A percentile compares a stretch with the other conserved stretches of the same genome.
Evolutionary conservation across 306 rosid species (phyloP).

Genomic region (Crataegus laevigata): DNA sequence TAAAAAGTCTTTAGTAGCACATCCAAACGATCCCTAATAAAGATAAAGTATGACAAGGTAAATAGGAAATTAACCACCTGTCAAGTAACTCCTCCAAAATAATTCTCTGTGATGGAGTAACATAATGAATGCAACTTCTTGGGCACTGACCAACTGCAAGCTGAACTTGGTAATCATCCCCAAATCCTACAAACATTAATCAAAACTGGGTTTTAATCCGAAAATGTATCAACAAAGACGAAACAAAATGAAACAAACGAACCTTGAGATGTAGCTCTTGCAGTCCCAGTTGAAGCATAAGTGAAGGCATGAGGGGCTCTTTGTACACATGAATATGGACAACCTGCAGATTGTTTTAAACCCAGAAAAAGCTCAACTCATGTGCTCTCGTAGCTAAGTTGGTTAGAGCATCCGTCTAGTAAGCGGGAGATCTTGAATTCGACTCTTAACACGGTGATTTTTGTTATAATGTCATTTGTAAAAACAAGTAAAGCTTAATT

Average conservation of each 20-base stretch:
- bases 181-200: slow-evolving; percentile 37
- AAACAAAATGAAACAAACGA: slow-evolving; percentile 1
- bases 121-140: slow-evolving; percentile 80
- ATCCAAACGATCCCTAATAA: background rate
- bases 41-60: background rate
- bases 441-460: too few relatives aligned
- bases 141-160: slow-evolving; percentile 90
- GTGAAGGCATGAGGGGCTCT: slow-evolving; percentile 77
- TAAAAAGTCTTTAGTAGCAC: too few relatives aligned
- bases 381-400: too few relatives aligned
- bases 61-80: slow-evolving; percentile 30
- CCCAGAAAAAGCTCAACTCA: background rate
- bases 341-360: slow-evolving; percentile 40
- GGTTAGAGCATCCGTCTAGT: too few relatives aligned
- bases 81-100: slow-evolving; percentile 78
- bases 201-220: background rate
- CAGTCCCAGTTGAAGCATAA: slow-evolving; percentile 65
- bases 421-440: too few relatives aligned
- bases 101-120: slow-evolving; percentile 84
- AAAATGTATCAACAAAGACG: background rate
- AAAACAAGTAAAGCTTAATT: background rate
- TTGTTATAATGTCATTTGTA: background rate
- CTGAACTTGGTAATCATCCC: slow-evolving; percentile 77
- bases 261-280: slow-evolving; percentile 82
- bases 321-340: slow-evolving; percentile 76